Evolutionary conservation across 1,284 basidiomycete species (phyloP), one percentile per base, ranked within the genome.

Genomic region (Ustilago tritici): DNA sequence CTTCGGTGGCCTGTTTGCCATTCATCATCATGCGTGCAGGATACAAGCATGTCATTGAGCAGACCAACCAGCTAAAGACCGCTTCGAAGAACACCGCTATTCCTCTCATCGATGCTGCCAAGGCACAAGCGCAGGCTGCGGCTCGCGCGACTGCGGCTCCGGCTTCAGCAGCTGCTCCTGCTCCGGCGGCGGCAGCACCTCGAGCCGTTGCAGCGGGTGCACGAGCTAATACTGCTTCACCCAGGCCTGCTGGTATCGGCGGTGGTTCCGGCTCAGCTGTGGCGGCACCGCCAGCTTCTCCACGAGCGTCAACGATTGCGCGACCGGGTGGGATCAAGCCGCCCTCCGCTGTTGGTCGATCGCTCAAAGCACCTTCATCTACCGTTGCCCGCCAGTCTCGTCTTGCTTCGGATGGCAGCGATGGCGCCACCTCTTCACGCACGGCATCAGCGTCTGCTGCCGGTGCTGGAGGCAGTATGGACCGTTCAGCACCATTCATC

Each of bases 51-150:
- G 92, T 99, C 55, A 89, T 97, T 88, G 92, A 93, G 55, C 92
- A 95, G 86, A 93, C 95, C 3, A 91, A 90, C 69, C 90, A 91
- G 1, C 89, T 99, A 70, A 99, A 99, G 86, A 92, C 96, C 17
- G 97, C 97, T 0, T 97, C 95, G 12, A 91, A 92, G 69, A 89
- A 91, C 43, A 92, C 92, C 15, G 94, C 95, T 4, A 87, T 93
- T 9, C 95, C 95, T 4, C 88, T 98, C 32, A 93, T 99, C 70
- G 93, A 98, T 83, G 88, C 88, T 19, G 89, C 89, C 3, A 87
- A 88, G 54, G 60, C 65, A 9, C 68, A 79, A 28, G 80, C 79
- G 2, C 68, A 72, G 55, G 61, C 80, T 11, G 52, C 79, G 17
- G 71, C 76, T 53, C 69, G 70, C 17, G 62, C 87, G 3, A 55